Conservation (phyloP, 495 filamentous ascomycete genomes). For the Thermothielavioides terrestris region DNA sequence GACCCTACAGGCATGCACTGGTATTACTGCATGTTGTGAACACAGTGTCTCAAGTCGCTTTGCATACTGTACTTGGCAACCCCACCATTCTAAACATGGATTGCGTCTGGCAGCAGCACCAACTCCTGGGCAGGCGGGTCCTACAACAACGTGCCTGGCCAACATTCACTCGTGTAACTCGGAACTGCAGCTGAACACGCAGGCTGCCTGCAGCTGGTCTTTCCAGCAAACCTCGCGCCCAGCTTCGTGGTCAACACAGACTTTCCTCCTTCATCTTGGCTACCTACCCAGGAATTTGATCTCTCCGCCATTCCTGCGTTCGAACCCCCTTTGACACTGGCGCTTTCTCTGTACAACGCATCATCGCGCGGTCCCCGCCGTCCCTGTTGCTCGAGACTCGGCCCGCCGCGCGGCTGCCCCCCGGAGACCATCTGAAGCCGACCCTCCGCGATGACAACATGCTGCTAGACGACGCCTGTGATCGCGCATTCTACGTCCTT, state of each 20-base stretch:
- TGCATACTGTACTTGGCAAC: too few relatives aligned
- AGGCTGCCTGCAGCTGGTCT: neutral
- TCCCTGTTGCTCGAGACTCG: neutral
- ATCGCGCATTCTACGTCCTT: conserved; percentile 10
- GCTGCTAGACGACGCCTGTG: conserved; percentile 19
- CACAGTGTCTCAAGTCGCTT: too few relatives aligned
- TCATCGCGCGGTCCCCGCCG: neutral
- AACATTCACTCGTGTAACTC: too few relatives aligned
- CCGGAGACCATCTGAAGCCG: conserved; percentile 2
- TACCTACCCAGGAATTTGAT: too few relatives aligned
- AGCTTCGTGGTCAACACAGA: neutral
- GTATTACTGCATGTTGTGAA: too few relatives aligned
- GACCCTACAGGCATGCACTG: too few relatives aligned
- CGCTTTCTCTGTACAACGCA: neutral
- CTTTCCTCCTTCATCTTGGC: neutral
- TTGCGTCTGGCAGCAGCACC: too few relatives aligned
- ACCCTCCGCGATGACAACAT: conserved; percentile 24
- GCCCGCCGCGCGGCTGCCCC: neutral
- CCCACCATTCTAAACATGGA: too few relatives aligned
- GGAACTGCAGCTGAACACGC: conserved; percentile 10
- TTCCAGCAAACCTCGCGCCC: too few relatives aligned
- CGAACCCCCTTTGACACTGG: neutral
- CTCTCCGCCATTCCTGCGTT: neutral
- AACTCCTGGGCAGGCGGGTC: too few relatives aligned
- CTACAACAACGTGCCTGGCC: too few relatives aligned